A percentile compares a stretch with the other conserved stretches of the same genome.
Conservation (phyloP, 2,329 filamentous ascomycete genomes). For the Neopestalotiopsis rosae region DNA sequence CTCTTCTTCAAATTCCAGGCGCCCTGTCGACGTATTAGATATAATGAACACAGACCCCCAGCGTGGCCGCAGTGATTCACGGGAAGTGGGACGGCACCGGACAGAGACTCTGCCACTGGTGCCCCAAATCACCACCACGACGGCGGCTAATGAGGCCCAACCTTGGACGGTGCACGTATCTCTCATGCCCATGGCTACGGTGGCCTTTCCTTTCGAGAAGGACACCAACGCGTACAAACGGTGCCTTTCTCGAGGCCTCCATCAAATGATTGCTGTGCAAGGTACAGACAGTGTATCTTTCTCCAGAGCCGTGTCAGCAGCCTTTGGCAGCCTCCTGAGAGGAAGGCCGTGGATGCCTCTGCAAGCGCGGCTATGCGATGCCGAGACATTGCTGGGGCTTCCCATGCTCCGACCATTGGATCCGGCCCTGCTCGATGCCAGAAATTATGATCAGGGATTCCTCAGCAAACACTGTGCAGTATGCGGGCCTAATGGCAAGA, state of each 20-base stretch:
- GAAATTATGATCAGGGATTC: conserved; percentile 55
- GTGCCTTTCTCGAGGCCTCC: conserved; percentile 64
- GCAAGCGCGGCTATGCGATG: conserved; percentile 64
- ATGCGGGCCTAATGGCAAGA: conserved; percentile 56
- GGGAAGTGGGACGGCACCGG: not conserved
- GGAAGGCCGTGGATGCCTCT: conserved; percentile 62
- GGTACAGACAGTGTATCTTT: conserved; percentile 57
- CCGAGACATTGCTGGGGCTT: conserved; percentile 57
- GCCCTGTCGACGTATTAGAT: conserved; percentile 20
- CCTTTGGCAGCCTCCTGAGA: conserved; percentile 55
- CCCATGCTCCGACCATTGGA: conserved; percentile 65
- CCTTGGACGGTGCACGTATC: conserved; percentile 66
- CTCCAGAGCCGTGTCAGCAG: conserved; percentile 49
- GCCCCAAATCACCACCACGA: not conserved
- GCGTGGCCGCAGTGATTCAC: not conserved
- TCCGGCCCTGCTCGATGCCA: conserved; percentile 41
- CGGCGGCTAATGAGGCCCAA: conserved; percentile 9
- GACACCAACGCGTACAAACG: conserved; percentile 66
- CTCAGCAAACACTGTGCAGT: conserved; percentile 61
- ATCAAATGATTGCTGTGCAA: conserved; percentile 60
- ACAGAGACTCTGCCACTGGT: not conserved
- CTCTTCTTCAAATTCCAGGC: conserved; percentile 35
- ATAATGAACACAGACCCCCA: too few species aligned
- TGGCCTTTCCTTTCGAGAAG: conserved; percentile 66
- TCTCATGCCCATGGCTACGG: conserved; percentile 57